These are phyloP conservation scores for Sergeia podlipaevii DNA, from an alignment of 208 protist species.

Conservation along the genomic window DNA sequence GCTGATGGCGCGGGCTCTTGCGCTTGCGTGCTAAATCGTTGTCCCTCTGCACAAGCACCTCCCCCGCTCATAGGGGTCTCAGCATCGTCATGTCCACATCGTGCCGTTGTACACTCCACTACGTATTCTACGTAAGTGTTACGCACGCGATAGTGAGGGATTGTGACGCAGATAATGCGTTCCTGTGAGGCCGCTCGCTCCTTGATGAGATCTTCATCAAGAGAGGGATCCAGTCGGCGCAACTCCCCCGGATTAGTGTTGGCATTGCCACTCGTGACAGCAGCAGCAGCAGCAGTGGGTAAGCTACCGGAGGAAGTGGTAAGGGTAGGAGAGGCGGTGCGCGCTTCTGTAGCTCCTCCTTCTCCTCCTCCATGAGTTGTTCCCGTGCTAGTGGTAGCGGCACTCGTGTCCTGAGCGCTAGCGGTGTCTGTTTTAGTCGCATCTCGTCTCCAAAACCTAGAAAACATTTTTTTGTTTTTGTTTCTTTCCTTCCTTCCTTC, in stretches of 20 bases:
- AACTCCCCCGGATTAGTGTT: not conserved
- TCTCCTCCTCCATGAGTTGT: not conserved
- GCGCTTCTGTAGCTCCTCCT: not conserved
- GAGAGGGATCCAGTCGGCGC: conserved; percentile 1
- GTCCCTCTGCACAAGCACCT: conserved; percentile 13
- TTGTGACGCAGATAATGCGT: conserved; percentile 37
- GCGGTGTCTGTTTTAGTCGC: too few relatives aligned
- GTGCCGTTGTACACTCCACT: conserved; percentile 57
- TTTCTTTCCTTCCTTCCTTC: too few relatives aligned
- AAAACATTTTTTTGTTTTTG: too few relatives aligned
- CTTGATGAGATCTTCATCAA: conserved; percentile 16
- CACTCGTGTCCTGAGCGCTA: too few relatives aligned
- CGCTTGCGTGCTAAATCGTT: conserved; percentile 13
- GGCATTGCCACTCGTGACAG: not conserved
- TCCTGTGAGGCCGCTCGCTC: conserved; percentile 20
- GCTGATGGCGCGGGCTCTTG: too few relatives aligned
- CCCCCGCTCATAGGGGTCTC: too few relatives aligned
- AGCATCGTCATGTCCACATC: too few relatives aligned
- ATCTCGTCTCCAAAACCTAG: too few relatives aligned
- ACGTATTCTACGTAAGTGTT: conserved; percentile 73
- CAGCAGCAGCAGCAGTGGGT: not conserved
- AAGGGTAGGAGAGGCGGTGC: not conserved
- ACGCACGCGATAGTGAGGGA: conserved; percentile 66
- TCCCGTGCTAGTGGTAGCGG: too few relatives aligned
- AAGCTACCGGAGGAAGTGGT: not conserved